These are phyloP conservation scores for Penicillium vulpinum DNA, from an alignment of 2,329 filamentous ascomycete genomes.

Conservation along the genomic window DNA sequence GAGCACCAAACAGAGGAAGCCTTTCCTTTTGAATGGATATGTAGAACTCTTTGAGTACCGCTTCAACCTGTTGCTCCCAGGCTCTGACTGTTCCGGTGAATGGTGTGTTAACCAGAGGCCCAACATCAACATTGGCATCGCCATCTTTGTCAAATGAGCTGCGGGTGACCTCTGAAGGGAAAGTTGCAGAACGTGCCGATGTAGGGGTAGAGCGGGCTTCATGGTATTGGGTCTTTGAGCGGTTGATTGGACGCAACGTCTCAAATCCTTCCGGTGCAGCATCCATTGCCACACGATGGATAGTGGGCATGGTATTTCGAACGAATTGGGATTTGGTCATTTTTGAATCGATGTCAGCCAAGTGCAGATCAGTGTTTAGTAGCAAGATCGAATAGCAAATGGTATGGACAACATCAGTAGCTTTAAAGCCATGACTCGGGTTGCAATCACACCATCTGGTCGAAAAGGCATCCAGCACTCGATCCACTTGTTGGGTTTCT, in stretches of 20 bases:
- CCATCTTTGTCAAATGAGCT: constrained; percentile 21
- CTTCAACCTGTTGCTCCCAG: constrained; percentile 88
- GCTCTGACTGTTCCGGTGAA: constrained; percentile 73
- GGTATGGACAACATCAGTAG: constrained; percentile 87
- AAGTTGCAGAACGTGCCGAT: constrained; percentile 22
- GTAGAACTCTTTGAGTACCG: constrained; percentile 90
- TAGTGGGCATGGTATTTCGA: constrained; percentile 92
- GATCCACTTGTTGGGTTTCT: constrained; percentile 95
- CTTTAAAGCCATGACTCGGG: constrained; percentile 87
- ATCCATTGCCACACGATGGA: constrained; percentile 73
- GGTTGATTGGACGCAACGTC: constrained; percentile 46
- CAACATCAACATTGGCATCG: constrained; percentile 42
- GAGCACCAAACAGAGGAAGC: constrained; percentile 80
- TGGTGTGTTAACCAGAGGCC: constrained; percentile 73
- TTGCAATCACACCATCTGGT: constrained; percentile 93
- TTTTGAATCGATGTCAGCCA: constrained; percentile 92
- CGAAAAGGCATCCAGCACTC: constrained; percentile 86
- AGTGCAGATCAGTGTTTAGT: constrained; percentile 90
- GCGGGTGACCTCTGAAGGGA: constrained; percentile 17
- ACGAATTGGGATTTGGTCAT: constrained; percentile 96
- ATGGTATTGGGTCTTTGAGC: constrained; percentile 44
- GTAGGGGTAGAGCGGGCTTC: constrained; percentile 20
- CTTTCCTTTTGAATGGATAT: constrained; percentile 81
- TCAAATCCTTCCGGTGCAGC: constrained; percentile 68
- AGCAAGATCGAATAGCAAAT: constrained; percentile 95